Evolutionary conservation across 2,329 filamentous ascomycete genomes (phyloP).

Genomic region (Nigrospora osmanthi): DNA sequence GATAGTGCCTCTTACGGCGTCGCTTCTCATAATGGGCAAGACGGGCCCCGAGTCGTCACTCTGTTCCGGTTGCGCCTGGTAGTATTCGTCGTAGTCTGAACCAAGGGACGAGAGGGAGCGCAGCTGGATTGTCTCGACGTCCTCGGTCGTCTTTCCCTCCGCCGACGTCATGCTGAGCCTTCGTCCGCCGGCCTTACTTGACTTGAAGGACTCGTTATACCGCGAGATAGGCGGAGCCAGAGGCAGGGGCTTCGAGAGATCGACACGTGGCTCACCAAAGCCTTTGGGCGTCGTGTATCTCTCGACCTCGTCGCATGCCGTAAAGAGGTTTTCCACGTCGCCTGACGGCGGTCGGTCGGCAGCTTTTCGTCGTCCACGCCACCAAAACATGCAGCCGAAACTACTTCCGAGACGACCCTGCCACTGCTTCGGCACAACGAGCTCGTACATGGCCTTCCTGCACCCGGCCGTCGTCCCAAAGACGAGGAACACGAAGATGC

Average conservation of each 20-base stretch:
- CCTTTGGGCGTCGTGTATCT: too few relatives aligned
- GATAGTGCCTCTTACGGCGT: background rate
- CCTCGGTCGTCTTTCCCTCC: background rate
- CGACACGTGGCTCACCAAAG: background rate
- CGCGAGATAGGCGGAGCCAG: background rate
- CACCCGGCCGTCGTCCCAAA: constrained; percentile 10
- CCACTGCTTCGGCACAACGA: constrained; percentile 3
- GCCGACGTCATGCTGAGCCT: background rate
- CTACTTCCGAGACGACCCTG: background rate
- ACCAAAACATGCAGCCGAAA: background rate
- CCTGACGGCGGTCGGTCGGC: too few relatives aligned
- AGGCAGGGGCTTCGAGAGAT: constrained; percentile 1
- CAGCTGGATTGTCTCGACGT: constrained; percentile 1
- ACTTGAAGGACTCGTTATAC: constrained; percentile 1
- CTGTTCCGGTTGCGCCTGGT: constrained; percentile 6
- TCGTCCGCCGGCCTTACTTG: too few relatives aligned
- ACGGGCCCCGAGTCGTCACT: constrained; percentile 11
- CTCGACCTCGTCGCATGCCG: too few relatives aligned
- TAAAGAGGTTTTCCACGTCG: too few relatives aligned
- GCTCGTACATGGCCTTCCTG: constrained; percentile 6
- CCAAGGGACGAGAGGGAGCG: constrained; percentile 2
- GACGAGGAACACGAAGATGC: constrained; percentile 9
- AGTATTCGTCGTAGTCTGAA: constrained; percentile 6
- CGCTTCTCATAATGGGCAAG: constrained; percentile 8
- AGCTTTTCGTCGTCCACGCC: background rate